Base-by-base conservation (phyloP, 148 eudicot species). In the Simmondsia chinensis region DNA sequence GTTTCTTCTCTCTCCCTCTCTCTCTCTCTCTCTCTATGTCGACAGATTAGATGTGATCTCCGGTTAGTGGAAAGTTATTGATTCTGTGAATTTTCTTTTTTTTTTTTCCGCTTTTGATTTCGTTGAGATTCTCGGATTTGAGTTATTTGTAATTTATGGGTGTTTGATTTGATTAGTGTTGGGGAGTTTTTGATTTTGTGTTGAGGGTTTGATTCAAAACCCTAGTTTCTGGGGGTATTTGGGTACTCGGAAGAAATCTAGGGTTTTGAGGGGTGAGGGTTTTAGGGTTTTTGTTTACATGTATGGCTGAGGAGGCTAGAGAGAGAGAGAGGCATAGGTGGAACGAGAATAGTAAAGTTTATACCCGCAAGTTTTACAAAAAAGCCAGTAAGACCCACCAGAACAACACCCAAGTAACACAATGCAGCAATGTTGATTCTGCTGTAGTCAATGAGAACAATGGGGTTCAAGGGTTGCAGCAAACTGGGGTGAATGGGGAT, bases 281-380 rank as follows among this genome's bases (percentile, higher is more conserved):
- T 22, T 30, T 29, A 17, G 35, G 59, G 38, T 43, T 64, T 32
- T 51, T n/a, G 63, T 40, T 24, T 56, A 27, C 54, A 43, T 61
- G 57, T 66, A 65, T 71, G 76, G 76, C 72, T 47, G 61, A 72
- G 46, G 76, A 48, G 52, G 18, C 54, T 9, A 35, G 20, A 48
- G 76, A 58, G 61, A 68, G 63, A 43, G 72, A 56, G 19, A 68
- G 61, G 48, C 16, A 57, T 52, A 40, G 43, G 20, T 71, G 68
- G 76, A 57, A 41, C 57, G 76, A 52, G 28, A 71, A 56, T 57
- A 52, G 57, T 12, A 72, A 66, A 50, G 77, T 67, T 27, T 72
- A 72, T 50, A 48, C 72, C 34, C 64, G 77, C 13, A 41, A 19
- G 23, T 7, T 15, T 40, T 20, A 14, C 25, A 34, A 47, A 11